Conservation (phyloP, 805 yeast species). For the Naumovozyma baii region DNA sequence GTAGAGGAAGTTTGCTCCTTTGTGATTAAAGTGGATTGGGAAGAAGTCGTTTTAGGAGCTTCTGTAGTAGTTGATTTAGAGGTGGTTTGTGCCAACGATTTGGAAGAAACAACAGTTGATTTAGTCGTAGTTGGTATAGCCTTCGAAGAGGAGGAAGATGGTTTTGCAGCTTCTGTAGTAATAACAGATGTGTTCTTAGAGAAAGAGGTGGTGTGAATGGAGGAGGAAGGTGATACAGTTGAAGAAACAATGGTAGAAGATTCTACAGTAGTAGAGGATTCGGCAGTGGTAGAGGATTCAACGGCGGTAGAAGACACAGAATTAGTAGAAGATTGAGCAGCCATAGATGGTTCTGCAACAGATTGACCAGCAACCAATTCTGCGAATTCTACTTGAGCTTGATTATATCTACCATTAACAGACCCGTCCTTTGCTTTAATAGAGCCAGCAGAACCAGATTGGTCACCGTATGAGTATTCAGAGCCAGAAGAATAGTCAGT, state of each 20-base stretch:
- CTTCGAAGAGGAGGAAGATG: conserved; percentile 5
- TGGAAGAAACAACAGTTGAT: background rate
- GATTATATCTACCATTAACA: conserved; percentile 47
- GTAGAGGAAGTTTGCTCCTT: conserved; percentile 8
- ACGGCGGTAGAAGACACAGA: conserved; percentile 8
- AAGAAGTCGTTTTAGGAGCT: conserved; percentile 7
- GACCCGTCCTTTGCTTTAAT: conserved; percentile 48
- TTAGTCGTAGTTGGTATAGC: background rate
- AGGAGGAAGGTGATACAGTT: conserved; percentile 4
- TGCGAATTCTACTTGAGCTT: conserved; percentile 38
- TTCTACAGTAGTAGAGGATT: conserved; percentile 6
- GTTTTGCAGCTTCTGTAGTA: conserved; percentile 4
- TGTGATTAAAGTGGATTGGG: background rate
- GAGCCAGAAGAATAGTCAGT: conserved; percentile 61
- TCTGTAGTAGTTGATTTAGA: conserved; percentile 6
- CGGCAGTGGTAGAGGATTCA: conserved; percentile 3
- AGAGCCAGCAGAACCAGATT: conserved; percentile 50
- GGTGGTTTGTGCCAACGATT: background rate
- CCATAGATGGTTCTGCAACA: conserved; percentile 9
- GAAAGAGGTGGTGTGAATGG: conserved; percentile 8
- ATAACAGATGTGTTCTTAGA: conserved; percentile 4
- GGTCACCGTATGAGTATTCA: conserved; percentile 45
- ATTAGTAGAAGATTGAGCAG: conserved; percentile 9
- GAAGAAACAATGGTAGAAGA: conserved; percentile 8
- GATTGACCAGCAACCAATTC: conserved; percentile 20